These are phyloP conservation scores for Lepidium campestre DNA, from an alignment of 441 rosid genomes.

Conservation along the genomic window DNA sequence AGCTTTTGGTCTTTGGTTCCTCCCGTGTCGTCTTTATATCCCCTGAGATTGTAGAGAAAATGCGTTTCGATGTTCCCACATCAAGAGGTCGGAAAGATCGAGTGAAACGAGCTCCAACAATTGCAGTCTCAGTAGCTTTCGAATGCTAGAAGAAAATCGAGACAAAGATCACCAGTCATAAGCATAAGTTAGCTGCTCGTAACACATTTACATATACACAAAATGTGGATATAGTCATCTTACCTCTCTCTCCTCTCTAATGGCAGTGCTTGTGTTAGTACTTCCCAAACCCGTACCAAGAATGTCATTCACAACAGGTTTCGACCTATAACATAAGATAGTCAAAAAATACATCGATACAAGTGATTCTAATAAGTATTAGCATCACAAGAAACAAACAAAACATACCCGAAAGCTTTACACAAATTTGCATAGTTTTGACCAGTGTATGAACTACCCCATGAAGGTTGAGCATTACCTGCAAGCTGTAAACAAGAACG, in stretches of 20 bases:
- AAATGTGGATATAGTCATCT: not conserved
- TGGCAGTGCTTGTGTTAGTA: conserved; percentile 69
- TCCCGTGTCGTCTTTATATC: conserved; percentile 70
- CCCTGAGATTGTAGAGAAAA: conserved; percentile 69
- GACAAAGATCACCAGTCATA: not conserved
- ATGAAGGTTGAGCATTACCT: conserved; percentile 52
- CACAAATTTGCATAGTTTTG: conserved; percentile 40
- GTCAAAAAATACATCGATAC: not conserved
- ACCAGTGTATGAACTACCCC: conserved; percentile 39
- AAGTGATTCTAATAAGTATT: not conserved
- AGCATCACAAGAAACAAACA: not conserved
- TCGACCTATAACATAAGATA: conserved; percentile 40
- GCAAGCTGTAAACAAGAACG: conserved; percentile 42
- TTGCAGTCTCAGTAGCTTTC: conserved; percentile 64
- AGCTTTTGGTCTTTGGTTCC: conserved; percentile 33
- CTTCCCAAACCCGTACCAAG: conserved; percentile 82
- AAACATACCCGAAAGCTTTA: conserved; percentile 69
- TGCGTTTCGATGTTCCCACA: conserved; percentile 68
- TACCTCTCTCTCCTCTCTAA: conserved; percentile 78
- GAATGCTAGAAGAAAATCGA: conserved; percentile 37
- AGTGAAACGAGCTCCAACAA: conserved; percentile 43
- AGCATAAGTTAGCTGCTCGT: not conserved
- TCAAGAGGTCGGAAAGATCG: conserved; percentile 75
- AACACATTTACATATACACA: not conserved
- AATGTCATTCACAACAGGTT: conserved; percentile 67